A percentile compares a stretch with the other conserved stretches of the same genome.
Conservation (phyloP, 352 stramenopile species). For the Phytophthora citrophthora region DNA sequence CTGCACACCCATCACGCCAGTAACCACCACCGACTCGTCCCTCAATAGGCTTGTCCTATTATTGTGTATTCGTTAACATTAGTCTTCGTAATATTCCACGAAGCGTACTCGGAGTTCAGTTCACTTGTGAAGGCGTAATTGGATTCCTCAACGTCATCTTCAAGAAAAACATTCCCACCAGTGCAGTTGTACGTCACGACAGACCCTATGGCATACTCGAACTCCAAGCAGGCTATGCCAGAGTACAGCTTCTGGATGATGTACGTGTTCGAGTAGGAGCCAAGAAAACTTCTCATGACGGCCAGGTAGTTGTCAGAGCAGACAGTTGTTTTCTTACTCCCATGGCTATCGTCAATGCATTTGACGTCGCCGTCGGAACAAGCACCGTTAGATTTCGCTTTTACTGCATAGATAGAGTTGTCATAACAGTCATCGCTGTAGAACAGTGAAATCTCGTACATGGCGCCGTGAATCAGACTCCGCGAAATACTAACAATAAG, state of each 20-base stretch:
- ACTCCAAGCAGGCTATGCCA: constrained; percentile 4
- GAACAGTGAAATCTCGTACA: constrained; percentile 3
- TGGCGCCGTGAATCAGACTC: too few relatives aligned
- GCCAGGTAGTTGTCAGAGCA: background rate
- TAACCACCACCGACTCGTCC: too few relatives aligned
- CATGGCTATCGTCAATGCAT: background rate
- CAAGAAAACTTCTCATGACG: constrained; percentile 6
- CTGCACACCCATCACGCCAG: too few relatives aligned
- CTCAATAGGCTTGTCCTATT: too few relatives aligned
- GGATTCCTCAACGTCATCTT: too few relatives aligned
- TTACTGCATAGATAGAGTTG: background rate
- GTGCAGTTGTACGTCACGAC: background rate
- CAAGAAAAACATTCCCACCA: too few relatives aligned
- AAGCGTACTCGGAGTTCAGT: too few relatives aligned
- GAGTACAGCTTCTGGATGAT: constrained; percentile 16
- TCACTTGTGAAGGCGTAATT: too few relatives aligned
- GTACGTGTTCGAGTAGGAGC: background rate
- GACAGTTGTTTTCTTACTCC: background rate
- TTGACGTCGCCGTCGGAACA: background rate
- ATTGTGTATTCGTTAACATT: too few relatives aligned
- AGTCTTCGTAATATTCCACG: too few relatives aligned
- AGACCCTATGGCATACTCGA: constrained; percentile 7
- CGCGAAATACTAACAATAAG: too few relatives aligned
- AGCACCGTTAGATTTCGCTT: constrained; percentile 1
- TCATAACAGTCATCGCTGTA: background rate